Evolutionary conservation across 306 rosid genomes (phyloP), one percentile per base, ranked within the genome.

Genomic region (Prunus dulcis): DNA sequence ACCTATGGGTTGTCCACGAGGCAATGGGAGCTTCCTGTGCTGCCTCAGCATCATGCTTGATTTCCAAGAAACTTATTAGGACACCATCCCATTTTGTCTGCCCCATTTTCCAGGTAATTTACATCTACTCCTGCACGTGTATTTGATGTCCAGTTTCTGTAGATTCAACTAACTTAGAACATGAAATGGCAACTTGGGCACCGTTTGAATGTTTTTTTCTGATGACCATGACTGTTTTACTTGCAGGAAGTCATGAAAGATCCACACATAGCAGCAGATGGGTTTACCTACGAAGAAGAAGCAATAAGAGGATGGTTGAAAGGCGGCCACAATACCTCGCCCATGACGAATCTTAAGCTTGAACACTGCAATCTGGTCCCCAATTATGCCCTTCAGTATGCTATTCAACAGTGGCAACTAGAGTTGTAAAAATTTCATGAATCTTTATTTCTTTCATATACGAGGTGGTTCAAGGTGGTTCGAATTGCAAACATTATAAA

Each of bases 191-290:
- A 9, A 51, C 50, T 69, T 0, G 32, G 6, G 5, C 52, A 6
- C 46, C 0, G 27, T 20, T 28, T 43, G 17, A 34, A 19, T 25
- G 18, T 20, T 65, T 57, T 56, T 57, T 66, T 34, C 66, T 46
- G 38, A 32, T 43, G 77, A 61, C 27, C 69, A 70, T 71, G 34
- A 2, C 22, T 14, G 61, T 81, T 12, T 52, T 75, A 78, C 73
- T 82, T 82, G 71, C 91, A 95, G 98, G 98, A 95, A 87, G 89
- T 95, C 46, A 90, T 95, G 96, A 78, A 81, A 55, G 91, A 95
- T 84, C 98, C 98, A 23, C 91, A 83, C 46, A 90, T 95, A 80
- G 98, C 98, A 38, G 97, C 97, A 46, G 97, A 95, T 87, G 98
- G 98, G 43, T 95, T 86, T 82, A 95, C 98, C 41, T 95, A 95